Conservation (phyloP, 805 yeast species). For the Kazachstania kunashirensis region DNA sequence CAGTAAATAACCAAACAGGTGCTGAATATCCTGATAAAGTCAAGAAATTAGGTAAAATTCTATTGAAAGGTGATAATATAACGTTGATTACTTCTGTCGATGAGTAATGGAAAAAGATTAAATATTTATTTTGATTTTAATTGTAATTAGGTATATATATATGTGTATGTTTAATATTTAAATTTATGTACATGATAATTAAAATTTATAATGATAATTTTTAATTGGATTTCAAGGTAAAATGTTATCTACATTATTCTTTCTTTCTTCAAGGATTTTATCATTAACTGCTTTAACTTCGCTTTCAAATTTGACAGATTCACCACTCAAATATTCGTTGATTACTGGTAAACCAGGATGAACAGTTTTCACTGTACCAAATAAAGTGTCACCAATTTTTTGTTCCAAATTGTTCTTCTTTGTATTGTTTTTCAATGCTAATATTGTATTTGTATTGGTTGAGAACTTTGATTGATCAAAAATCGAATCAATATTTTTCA, state of each 20-base stretch:
- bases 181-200: slow-evolving; percentile 2
- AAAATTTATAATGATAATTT: no score
- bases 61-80: slow-evolving; percentile 90
- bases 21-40: slow-evolving; percentile 16
- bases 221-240: no score
- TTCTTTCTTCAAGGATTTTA: slow-evolving; percentile 3
- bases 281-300: slow-evolving; percentile 14
- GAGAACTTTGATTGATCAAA: slow-evolving; percentile 15
- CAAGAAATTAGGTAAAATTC: slow-evolving; percentile 57
- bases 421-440: slow-evolving; percentile 3
- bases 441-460: background rate
- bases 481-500: slow-evolving; percentile 17
- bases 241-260: slow-evolving; percentile 1
- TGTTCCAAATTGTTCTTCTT: slow-evolving; percentile 13
- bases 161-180: background rate
- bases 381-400: slow-evolving; percentile 28
- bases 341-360: slow-evolving; percentile 30
- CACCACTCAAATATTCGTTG: slow-evolving; percentile 30
- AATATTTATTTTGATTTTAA: background rate
- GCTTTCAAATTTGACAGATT: slow-evolving; percentile 23
- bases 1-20: slow-evolving; percentile 36
- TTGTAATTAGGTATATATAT: background rate
- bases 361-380: slow-evolving; percentile 30
- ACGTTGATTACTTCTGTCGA: slow-evolving; percentile 48
- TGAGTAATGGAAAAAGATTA: slow-evolving; percentile 1